Evolutionary conservation across 2,329 filamentous ascomycete species (phyloP), one percentile per base, ranked within the genome.

Genomic region (Pseudogymnoascus sp.): DNA sequence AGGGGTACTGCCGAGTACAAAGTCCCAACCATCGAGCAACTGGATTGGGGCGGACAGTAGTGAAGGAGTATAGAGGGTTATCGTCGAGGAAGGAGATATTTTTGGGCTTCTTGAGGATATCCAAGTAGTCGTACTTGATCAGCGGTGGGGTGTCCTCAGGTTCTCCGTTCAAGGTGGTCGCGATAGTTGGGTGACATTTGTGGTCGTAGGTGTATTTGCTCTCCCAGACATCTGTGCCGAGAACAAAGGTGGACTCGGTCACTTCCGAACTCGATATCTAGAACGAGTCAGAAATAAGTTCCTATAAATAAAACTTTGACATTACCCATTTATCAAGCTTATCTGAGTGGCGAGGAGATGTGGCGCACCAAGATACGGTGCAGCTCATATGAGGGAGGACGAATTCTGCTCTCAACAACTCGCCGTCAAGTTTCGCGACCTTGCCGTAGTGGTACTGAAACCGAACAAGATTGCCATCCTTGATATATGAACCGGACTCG

Each of bases 391-490:
- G 80, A 7, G 79, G 76, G 59, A 84, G 73, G 1, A 79, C 76
- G 65, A 81, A 84, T 60, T 83, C 81, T 0, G 80, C 81, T 53
- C 81, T 75, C 4, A 84, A 75, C 14, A 84, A 73, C 64, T 82
- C 81, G 67, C 83, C 81, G 12, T 78, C 78, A 63, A 80, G 81
- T 38, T 76, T 78, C 5, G 80, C 78, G 62, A 81, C 78, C 66
- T 82, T 82, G 38, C 81, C 78, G 69, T 84, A 84, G 65, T 79
- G 76, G 63, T 81, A 82, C 66, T 80, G 79, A 74, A 83, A 84
- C 8, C 78, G 76, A 5, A 82, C 75, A 11, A 82, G 69, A 63
- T 82, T 83, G 3, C 76, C 78, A 66, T 82, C 78, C 62, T 77
- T 78, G 64, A 82, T 75, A 69, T 81, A 82, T 1, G 80, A 83